phyloP scores from a whole-genome alignment of 2,329 filamentous ascomycete genomes.

The Pseudopyricularia cyperi region DNA sequence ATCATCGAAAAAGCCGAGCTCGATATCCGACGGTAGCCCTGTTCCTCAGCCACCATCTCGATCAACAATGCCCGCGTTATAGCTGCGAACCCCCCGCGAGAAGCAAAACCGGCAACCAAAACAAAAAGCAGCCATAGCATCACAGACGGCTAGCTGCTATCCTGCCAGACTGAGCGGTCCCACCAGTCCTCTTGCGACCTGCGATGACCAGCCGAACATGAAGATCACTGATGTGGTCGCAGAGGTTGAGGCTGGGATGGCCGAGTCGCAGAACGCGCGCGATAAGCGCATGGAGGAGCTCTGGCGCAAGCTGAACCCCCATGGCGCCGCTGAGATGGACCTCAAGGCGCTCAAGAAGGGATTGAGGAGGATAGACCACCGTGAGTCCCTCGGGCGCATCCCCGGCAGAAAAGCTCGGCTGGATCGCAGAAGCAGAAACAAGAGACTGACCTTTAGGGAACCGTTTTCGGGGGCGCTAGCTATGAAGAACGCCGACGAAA shows the following conservation, averaged over 20 bases:
- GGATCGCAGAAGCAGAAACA: not conserved
- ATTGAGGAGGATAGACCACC: conserved; percentile 80
- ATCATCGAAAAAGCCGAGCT: not conserved
- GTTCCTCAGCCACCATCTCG: not conserved
- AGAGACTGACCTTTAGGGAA: not conserved
- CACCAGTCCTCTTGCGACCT: conserved; percentile 3
- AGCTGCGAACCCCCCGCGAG: not conserved
- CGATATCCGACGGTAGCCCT: not conserved
- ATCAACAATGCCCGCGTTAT: not conserved
- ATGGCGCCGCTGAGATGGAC: conserved; percentile 67
- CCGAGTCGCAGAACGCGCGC: conserved; percentile 64
- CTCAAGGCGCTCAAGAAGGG: conserved; percentile 74
- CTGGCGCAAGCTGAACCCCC: conserved; percentile 72
- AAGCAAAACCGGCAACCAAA: not conserved
- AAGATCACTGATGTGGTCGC: conserved; percentile 35
- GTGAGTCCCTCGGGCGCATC: conserved; percentile 31
- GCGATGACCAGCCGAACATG: conserved; percentile 30
- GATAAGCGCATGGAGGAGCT: conserved; percentile 73
- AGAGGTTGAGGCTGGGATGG: conserved; percentile 50
- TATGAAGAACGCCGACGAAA: conserved; percentile 80
- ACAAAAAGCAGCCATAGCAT: not conserved
- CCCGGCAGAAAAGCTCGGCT: not conserved
- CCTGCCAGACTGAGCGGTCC: not conserved
- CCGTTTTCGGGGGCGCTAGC: conserved; percentile 22
- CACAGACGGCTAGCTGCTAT: not conserved